These are phyloP conservation scores for Nakataea oryzae DNA, from an alignment of 2,329 filamentous ascomycete species.

Conservation along the genomic window DNA sequence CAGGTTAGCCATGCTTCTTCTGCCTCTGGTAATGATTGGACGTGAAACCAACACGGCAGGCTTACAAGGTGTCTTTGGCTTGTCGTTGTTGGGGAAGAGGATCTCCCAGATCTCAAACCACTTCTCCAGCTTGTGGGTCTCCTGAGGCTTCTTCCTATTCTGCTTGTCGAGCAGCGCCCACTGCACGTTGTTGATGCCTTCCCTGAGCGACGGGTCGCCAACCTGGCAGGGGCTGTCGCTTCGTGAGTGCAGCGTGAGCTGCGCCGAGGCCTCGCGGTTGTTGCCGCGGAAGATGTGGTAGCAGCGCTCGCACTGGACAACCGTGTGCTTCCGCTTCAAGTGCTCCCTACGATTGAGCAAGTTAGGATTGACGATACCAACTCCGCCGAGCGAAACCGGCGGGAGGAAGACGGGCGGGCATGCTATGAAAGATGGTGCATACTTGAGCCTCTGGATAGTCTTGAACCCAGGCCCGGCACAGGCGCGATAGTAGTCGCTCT, in stretches of 20 bases:
- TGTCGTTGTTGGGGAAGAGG: constrained; percentile 11
- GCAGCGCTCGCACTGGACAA: constrained; percentile 17
- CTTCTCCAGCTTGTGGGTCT: constrained; percentile 15
- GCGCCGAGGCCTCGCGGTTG: constrained; percentile 7
- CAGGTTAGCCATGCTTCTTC: not conserved
- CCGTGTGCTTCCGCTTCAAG: constrained; percentile 15
- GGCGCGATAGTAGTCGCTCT: constrained; percentile 13
- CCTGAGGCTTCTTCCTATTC: constrained; percentile 16
- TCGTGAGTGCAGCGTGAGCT: constrained; percentile 11
- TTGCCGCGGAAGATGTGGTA: constrained; percentile 12
- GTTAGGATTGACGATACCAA: not conserved
- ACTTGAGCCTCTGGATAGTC: constrained; percentile 17
- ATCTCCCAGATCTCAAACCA: constrained; percentile 19
- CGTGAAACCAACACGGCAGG: not conserved
- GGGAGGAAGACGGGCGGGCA: not conserved
- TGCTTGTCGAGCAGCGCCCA: constrained; percentile 16
- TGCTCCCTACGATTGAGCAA: constrained; percentile 12
- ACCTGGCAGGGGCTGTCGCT: constrained; percentile 11
- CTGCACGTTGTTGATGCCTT: constrained; percentile 15
- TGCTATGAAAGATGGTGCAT: not conserved
- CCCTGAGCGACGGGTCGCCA: constrained; percentile 12
- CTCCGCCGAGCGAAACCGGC: not conserved
- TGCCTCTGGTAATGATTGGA: not conserved
- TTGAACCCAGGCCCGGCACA: constrained; percentile 18
- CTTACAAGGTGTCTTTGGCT: constrained; percentile 15